Base-by-base conservation (phyloP, 2,329 filamentous ascomycete species). In the Moelleriella libera region DNA sequence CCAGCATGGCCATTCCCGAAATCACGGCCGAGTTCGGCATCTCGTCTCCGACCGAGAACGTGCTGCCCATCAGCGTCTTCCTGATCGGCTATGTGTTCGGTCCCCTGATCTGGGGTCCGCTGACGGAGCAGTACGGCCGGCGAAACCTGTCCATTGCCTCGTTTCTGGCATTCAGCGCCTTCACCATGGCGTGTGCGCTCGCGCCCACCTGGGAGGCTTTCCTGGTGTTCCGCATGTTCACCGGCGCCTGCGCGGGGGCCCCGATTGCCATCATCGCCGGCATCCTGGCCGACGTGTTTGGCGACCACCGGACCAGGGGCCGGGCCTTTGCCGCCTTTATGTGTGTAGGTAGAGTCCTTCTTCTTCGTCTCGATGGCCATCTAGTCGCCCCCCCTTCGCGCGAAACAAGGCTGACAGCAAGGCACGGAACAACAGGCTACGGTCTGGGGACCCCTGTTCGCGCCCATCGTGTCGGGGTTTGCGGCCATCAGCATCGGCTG, bases 401-500 rank as follows among this genome's bases (percentile, higher is more conserved):
- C 21, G 21, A 21, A 21, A 3, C 2, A 21, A 21, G 21, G 21
- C 21, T 21, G 21, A 21, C 21, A 21, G 21, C 2, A 21, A 2
- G 21, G 21, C 21, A 21, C 21, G 21, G 21, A 21, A 21, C 21
- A 21, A 32, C 51, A 76, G 72, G 69, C 72, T 8, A 86, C 82
- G 4, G 72, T 76, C 0, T 77, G 77, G 44, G 83, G 83, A 0
- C 82, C 80, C 0, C 68, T 85, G 10, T 60, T 82, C 2, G 76
- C 79, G 1, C 82, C 82, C 3, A 74, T 83, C 14, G 69, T 83
- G 21, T 78, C 77, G 0, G 82, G 82, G 6, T 85, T 74, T 60
- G 72, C 76, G 34, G 68, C 76, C 1, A 58, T 68, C 1, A 70
- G 68, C 1, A 71, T 83, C 31, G 75, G 73, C 29, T 86, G 82